A percentile compares a stretch with the other conserved stretches of the same genome.
These are phyloP conservation scores for Diplodia mutila DNA, from an alignment of 2,329 filamentous ascomycete species.

Conservation along the genomic window DNA sequence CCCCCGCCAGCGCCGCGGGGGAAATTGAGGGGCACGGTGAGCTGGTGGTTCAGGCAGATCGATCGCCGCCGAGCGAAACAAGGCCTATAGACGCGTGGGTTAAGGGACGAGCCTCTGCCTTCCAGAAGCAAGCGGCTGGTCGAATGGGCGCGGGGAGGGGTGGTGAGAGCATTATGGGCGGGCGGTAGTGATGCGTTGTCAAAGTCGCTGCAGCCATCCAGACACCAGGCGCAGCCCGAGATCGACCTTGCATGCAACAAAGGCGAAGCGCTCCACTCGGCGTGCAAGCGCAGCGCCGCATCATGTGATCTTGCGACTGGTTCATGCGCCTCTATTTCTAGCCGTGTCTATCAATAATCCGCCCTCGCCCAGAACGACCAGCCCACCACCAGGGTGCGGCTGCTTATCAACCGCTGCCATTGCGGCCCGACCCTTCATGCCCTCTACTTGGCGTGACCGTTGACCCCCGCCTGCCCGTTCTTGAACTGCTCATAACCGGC, in stretches of 20 bases:
- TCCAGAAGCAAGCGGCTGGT: slow-evolving; percentile 8
- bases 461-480: slow-evolving; percentile 45
- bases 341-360: slow-evolving; percentile 10
- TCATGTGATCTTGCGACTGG: slow-evolving; percentile 15
- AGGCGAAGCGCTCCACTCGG: slow-evolving; percentile 7
- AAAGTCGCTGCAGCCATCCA: neutral
- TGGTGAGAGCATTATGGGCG: slow-evolving; percentile 5
- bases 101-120: slow-evolving; percentile 1
- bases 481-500: slow-evolving; percentile 54
- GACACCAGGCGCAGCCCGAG: slow-evolving; percentile 4
- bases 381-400: slow-evolving; percentile 7
- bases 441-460: slow-evolving; percentile 10
- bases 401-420: slow-evolving; percentile 11
- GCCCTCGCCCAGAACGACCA: too few relatives aligned
- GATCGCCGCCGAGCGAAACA: slow-evolving; percentile 3
- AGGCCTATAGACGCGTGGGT: slow-evolving; percentile 13
- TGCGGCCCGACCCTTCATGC: slow-evolving; percentile 20
- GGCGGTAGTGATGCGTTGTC: slow-evolving; percentile 21
- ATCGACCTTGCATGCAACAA: slow-evolving; percentile 6
- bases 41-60: slow-evolving; percentile 1
- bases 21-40: neutral
- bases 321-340: slow-evolving; percentile 22
- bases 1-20: slow-evolving; percentile 4
- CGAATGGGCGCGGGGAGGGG: slow-evolving; percentile 12
- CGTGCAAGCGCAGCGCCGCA: slow-evolving; percentile 13